A percentile compares a stretch with the other conserved stretches of the same genome.
Conservation (phyloP, 2,329 filamentous ascomycete genomes). For the Aspergillus viridinutans region DNA sequence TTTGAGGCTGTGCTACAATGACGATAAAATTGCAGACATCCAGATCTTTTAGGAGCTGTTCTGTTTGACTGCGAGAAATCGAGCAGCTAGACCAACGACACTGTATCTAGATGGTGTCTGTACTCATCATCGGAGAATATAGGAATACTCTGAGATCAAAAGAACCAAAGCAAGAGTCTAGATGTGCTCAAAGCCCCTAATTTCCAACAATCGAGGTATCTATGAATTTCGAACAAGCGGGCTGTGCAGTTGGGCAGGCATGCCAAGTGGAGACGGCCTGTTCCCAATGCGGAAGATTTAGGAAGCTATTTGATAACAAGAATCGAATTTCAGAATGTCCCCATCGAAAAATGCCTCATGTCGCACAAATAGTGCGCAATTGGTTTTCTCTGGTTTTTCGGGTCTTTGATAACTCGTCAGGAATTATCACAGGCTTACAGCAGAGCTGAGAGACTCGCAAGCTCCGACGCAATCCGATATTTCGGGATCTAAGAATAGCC, state of each 20-base stretch:
- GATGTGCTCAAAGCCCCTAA: not conserved
- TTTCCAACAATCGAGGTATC: not conserved
- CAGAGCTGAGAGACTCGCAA: not conserved
- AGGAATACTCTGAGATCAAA: not conserved
- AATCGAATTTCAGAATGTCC: not conserved
- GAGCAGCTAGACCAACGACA: too few relatives aligned
- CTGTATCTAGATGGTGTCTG: not conserved
- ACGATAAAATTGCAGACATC: not conserved
- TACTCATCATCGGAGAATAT: conserved; percentile 5
- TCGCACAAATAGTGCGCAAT: not conserved
- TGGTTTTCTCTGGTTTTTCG: not conserved
- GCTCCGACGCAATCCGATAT: not conserved
- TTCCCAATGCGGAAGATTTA: conserved; percentile 13
- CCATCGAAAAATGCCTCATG: not conserved
- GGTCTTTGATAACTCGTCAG: not conserved
- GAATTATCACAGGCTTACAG: not conserved
- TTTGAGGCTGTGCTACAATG: not conserved
- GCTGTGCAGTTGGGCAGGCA: conserved; percentile 2
- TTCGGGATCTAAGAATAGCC: not conserved
- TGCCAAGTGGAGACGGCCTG: conserved; percentile 4
- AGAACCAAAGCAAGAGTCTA: conserved; percentile 1
- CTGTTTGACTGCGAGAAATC: not conserved
- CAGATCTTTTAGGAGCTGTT: not conserved
- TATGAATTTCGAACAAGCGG: conserved; percentile 3
- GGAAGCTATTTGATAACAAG: conserved; percentile 5